Evolutionary conservation across 139 green algal species (phyloP), one percentile per base, ranked within the genome.

Genomic region (Mychonastes homosphaera): DNA sequence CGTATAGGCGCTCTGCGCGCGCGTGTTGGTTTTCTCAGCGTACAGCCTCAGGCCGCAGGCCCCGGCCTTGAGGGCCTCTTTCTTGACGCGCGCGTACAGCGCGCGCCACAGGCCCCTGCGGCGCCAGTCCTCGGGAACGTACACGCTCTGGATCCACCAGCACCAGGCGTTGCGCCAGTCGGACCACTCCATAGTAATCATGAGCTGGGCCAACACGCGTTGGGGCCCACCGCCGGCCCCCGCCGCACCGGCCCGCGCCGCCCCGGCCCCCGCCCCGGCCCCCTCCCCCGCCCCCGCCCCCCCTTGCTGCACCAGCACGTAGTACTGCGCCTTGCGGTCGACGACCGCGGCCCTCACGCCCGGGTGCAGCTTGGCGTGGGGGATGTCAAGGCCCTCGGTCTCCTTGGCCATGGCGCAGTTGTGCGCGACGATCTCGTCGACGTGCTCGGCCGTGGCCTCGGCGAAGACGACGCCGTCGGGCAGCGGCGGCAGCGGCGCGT

Each of bases 111-210:
- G 48, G 9, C 21, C 19, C 16, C 21, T 10, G n/a, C 48, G 35
- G 48, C 6, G n/a, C 36, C 6, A 33, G 10, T n/a, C 10, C 6
- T 19, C 8, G n/a, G 24, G 48, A 35, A 78, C 68, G 52, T 82
- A 84, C 10, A 84, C 74, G 29, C 39, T 66, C 61, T 84, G 76
- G 19, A 84, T 72, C 76, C 76, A 84, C 76, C 76, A 84, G 12
- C 79, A 41, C 30, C 71, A 18, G 10, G 19, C n/a, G 44, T 9
- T 23, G 71, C 71, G 0, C 74, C 71, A 79, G 50, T 79, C 75
- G 21, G 36, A 64, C 76, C 76, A 84, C 44, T 84, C 77, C 27
- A 63, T 69, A 12, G 77, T 84, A 34, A 84, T 81, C 70, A 84
- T 79, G 9, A 84, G 73, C 50, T 79, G 70, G 3, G 67, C 73